Evolutionary conservation across 306 rosid species (phyloP).

Genomic region (Mimosa pudica): DNA sequence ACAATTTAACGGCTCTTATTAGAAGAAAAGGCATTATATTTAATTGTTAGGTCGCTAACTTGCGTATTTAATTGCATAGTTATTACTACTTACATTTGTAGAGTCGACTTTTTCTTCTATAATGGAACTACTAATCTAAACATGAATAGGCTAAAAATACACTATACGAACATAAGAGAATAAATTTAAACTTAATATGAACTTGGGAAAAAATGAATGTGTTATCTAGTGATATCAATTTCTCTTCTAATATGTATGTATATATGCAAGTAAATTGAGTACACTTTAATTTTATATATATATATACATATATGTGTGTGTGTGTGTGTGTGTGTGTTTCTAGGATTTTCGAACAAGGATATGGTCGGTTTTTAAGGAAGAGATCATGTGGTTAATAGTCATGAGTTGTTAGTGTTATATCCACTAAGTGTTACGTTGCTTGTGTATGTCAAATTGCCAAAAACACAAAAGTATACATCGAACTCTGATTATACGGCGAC

Average conservation of each 20-base stretch:
- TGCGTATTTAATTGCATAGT: no score
- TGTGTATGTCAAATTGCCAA: conserved; percentile 27
- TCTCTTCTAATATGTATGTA: background rate
- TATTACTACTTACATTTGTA: no score
- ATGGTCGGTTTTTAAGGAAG: conserved; percentile 24
- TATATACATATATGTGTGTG: background rate
- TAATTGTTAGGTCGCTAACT: background rate
- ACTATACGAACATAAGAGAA: no score
- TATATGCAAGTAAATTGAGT: background rate
- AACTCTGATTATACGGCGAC: conserved; percentile 13
- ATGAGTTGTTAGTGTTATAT: conserved; percentile 27
- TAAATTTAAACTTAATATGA: no score
- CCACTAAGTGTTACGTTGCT: conserved; percentile 38
- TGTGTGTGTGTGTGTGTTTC: background rate
- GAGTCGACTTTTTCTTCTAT: no score
- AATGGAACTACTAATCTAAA: no score
- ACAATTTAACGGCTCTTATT: background rate
- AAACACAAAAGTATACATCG: conserved; percentile 15
- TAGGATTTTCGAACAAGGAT: conserved; percentile 23
- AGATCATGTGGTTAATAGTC: conserved; percentile 1
- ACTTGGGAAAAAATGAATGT: no score
- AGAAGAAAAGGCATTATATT: no score
- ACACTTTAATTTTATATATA: background rate
- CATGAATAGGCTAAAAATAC: no score
- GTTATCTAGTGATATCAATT: no score